phyloP scores from a whole-genome alignment of 164 flowering plant species.

The Stephania yunnanensis region DNA sequence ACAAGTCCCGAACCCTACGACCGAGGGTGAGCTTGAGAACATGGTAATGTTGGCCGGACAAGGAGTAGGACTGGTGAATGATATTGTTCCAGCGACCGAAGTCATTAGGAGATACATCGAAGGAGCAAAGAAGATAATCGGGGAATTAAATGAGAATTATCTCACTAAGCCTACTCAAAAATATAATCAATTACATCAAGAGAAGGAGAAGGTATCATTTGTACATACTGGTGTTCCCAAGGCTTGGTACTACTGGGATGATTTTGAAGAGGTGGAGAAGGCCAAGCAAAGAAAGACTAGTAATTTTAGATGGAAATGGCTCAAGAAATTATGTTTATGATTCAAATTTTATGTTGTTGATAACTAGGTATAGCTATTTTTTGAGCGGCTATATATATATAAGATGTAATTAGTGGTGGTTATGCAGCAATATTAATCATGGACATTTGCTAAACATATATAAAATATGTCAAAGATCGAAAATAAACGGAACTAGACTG shows the following conservation, averaged over 20 bases:
- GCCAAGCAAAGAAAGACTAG: not conserved
- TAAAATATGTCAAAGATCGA: too few species aligned
- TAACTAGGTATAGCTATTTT: too few species aligned
- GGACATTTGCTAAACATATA: too few species aligned
- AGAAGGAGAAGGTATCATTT: not conserved
- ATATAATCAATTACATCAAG: not conserved
- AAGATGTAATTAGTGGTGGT: not conserved
- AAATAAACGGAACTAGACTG: too few species aligned
- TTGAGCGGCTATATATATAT: not conserved
- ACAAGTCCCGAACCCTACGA: conserved; percentile 17
- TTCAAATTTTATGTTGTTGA: conserved; percentile 6
- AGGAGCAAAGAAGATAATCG: conserved; percentile 22
- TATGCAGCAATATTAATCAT: too few species aligned
- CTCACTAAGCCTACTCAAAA: conserved; percentile 1
- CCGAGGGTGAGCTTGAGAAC: conserved; percentile 7
- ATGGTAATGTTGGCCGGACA: conserved; percentile 27
- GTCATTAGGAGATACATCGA: conserved; percentile 25
- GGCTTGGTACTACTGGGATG: not conserved
- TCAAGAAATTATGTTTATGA: conserved; percentile 17
- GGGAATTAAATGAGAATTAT: conserved; percentile 15
- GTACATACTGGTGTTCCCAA: not conserved
- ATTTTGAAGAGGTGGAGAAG: not conserved
- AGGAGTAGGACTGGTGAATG: conserved; percentile 27
- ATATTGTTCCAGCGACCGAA: conserved; percentile 23
- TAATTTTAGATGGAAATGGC: conserved; percentile 11